These are phyloP conservation scores for Exserohilum turcica DNA, from an alignment of 2,329 filamentous ascomycete species.

Conservation along the genomic window DNA sequence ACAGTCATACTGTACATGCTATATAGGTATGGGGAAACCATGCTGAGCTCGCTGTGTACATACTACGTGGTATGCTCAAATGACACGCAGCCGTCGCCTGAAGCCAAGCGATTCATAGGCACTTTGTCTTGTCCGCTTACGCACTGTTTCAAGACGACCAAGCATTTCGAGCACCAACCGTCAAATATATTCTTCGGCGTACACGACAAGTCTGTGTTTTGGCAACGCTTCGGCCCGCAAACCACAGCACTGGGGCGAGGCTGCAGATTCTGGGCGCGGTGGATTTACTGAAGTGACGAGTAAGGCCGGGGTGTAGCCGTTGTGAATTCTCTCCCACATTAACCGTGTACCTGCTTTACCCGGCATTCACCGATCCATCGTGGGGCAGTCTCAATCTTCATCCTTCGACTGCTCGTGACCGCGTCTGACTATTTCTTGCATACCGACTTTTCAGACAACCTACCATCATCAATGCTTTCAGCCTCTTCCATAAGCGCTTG, in stretches of 20 bases:
- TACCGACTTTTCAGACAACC: background rate
- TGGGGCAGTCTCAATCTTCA: background rate
- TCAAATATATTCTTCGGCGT: background rate
- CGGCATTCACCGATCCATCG: background rate
- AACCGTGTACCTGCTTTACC: background rate
- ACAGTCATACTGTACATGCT: no score
- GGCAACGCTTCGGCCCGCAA: background rate
- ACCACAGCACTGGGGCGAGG: background rate
- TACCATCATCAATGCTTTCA: background rate
- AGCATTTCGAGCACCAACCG: no score
- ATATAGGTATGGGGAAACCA: no score
- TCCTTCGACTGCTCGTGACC: no score
- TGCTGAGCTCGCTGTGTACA: no score
- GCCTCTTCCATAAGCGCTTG: background rate
- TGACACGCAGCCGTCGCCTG: no score
- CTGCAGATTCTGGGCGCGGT: background rate
- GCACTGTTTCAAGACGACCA: no score
- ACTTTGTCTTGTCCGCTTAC: no score
- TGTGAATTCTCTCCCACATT: background rate
- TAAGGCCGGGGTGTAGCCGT: background rate
- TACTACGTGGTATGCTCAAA: no score
- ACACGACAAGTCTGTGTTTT: background rate
- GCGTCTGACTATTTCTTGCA: background rate
- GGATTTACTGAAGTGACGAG: background rate
- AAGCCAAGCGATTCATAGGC: no score